Percentiles rank a stretch among this genome's conserved stretches.
Evolutionary conservation across 1,284 basidiomycete genomes (phyloP).

Genomic region (Boletus calvinii): DNA sequence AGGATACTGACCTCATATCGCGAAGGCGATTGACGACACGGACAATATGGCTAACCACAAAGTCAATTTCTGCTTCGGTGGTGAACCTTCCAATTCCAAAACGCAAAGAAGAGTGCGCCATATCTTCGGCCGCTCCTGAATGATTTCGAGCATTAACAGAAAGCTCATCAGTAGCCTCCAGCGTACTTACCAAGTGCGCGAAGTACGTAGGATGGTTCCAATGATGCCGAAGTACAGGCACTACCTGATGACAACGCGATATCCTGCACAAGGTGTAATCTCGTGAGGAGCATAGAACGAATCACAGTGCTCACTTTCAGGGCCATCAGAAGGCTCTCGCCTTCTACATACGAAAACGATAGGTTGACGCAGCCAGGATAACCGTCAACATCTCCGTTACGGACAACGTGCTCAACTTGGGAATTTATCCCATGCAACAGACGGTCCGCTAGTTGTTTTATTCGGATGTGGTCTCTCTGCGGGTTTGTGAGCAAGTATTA

Average conservation of each 20-base stretch:
- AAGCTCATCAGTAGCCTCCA: background rate
- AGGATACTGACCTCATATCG: conserved; percentile 57
- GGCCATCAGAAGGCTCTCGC: conserved; percentile 97
- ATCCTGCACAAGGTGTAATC: conserved; percentile 52
- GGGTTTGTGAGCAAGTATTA: conserved; percentile 15
- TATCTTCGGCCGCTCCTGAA: conserved; percentile 91
- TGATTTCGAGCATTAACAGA: conserved; percentile 7
- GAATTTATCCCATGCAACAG: conserved; percentile 82
- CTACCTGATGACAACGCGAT: conserved; percentile 97
- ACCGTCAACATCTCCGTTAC: conserved; percentile 89
- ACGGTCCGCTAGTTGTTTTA: conserved; percentile 78
- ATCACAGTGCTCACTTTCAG: conserved; percentile 73
- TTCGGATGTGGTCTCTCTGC: conserved; percentile 81
- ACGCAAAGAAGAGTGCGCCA: conserved; percentile 97
- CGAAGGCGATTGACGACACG: conserved; percentile 75
- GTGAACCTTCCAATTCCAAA: conserved; percentile 99
- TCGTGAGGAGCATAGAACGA: background rate
- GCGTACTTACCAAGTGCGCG: conserved; percentile 77
- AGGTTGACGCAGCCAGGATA: conserved; percentile 95
- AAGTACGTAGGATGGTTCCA: conserved; percentile 98
- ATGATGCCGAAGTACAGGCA: conserved; percentile 96
- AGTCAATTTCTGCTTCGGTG: conserved; percentile 96
- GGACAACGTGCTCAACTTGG: conserved; percentile 85
- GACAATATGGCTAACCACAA: conserved; percentile 89
- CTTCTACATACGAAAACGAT: conserved; percentile 96